These are phyloP conservation scores for Candida tunisiensis DNA, from an alignment of 1,139 yeast genomes.

Conservation along the genomic window DNA sequence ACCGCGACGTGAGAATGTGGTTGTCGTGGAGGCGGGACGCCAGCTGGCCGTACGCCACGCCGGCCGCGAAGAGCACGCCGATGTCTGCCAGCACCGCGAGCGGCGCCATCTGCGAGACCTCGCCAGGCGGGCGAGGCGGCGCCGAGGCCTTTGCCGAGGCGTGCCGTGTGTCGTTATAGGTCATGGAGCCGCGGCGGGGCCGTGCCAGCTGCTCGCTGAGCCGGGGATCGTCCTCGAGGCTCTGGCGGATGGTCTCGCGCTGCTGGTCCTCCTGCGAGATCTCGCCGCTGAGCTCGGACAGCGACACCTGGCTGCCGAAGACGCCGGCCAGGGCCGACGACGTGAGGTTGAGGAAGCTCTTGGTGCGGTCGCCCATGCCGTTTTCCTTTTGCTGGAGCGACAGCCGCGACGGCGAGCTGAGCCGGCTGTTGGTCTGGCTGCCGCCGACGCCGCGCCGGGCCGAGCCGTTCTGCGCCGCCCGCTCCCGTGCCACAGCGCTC, in stretches of 20 bases:
- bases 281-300: constrained; percentile 22
- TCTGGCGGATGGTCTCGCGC: constrained; percentile 5
- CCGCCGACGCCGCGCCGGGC: no score
- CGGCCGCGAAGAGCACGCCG: constrained; percentile 13
- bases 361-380: no score
- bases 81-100: constrained; percentile 4
- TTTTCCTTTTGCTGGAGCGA: no score
- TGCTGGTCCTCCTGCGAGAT: constrained; percentile 2
- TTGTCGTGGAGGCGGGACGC: constrained; percentile 19
- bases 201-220: constrained; percentile 1
- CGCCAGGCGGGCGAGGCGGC: no score
- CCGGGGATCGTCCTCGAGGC: constrained; percentile 1
- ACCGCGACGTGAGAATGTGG: constrained; percentile 13
- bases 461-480: no score
- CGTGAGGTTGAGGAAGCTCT: neutral
- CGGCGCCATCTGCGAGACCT: no score
- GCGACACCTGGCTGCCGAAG: constrained; percentile 21
- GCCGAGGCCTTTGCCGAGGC: constrained; percentile 3
- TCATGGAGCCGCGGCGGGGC: neutral
- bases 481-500: no score
- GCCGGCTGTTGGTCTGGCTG: no score
- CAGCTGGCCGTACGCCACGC: constrained; percentile 18
- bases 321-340: constrained; percentile 16
- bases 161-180: constrained; percentile 7
- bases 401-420: no score